These are phyloP conservation scores for Physocladia obscura DNA, from an alignment of 192 early-diverging fungal genomes.

Conservation along the genomic window DNA sequence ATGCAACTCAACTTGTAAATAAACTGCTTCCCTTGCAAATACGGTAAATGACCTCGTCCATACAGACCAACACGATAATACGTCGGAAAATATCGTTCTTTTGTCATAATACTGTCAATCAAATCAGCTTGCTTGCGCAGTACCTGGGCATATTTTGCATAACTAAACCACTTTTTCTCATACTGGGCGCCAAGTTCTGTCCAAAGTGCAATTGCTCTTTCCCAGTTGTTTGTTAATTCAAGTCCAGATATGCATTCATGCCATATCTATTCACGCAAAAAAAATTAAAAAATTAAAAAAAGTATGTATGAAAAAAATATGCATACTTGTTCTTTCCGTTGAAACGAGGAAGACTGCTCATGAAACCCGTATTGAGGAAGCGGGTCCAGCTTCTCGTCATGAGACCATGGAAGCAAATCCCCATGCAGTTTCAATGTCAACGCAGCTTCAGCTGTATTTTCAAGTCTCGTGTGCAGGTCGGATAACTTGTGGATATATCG, in stretches of 20 bases:
- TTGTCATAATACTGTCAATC: constrained; percentile 42
- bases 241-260: constrained; percentile 59
- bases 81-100: constrained; percentile 43
- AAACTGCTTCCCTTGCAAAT: constrained; percentile 64
- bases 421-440: constrained; percentile 67
- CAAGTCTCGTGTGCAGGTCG: constrained; percentile 52
- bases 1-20: constrained; percentile 55
- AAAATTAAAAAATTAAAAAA: background rate
- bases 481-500: constrained; percentile 68
- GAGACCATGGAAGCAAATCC: constrained; percentile 65
- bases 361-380: constrained; percentile 56
- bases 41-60: constrained; percentile 56
- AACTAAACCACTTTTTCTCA: constrained; percentile 55
- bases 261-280: constrained; percentile 40
- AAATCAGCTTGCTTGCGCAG: constrained; percentile 56
- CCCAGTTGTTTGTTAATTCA: constrained; percentile 68
- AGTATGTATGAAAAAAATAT: background rate
- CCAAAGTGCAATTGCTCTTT: constrained; percentile 66
- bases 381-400: constrained; percentile 43
- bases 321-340: constrained; percentile 57
- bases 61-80: constrained; percentile 79
- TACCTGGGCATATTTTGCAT: constrained; percentile 52
- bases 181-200: constrained; percentile 63
- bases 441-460: constrained; percentile 67
- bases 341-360: constrained; percentile 49